Base-by-base conservation (phyloP, 1,284 basidiomycete genomes). In the Ceratobasidium sp. region DNA sequence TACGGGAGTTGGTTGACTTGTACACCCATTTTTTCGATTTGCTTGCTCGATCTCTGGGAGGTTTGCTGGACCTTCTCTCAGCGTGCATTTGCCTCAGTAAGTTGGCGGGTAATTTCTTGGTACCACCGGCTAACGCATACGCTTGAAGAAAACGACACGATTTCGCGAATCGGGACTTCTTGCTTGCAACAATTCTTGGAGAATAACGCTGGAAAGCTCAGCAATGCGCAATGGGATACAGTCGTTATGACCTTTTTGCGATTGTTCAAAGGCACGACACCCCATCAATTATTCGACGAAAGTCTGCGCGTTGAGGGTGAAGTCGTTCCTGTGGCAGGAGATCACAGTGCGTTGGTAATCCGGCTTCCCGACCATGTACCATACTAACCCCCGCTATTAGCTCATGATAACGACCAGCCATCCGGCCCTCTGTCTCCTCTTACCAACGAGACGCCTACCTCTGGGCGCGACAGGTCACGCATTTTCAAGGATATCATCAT, bases 401-500 rank as follows among this genome's bases (percentile, higher is more conserved):
- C 82, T 89, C 38, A 59, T 11, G 50, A 69, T 18, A 50, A 57
- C 23, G 64, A 69, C n/a, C 50, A 69, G 30, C 41, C 49, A 1
- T 69, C 64, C 28, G 64, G 64, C 14, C 64, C 64, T 6, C 28
- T 69, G 50, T 69, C 64, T 5, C 64, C 64, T 46, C 46, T 69
- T 8, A 30, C 50, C 8, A 57, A 69, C 41, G 64, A 57, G 30
- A 52, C 41, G 23, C 64, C 64, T 13, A 57, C 57, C 43, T 26
- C 32, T 11, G 64, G 62, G 4, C 64, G 64, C 16, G 94, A 95
- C 77, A 90, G 98, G 73, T 90, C 95, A 26, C 89, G 93, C 44
- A 90, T 95, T 67, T 99, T 99, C 88, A 95, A 96, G 81, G 97
- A 99, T 82, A 98, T 99, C 81, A 99, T 99, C 77, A 96, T 99